These are phyloP conservation scores for Hortiboletus flavorubellus DNA, from an alignment of 768 basidiomycete species.

Conservation along the genomic window DNA sequence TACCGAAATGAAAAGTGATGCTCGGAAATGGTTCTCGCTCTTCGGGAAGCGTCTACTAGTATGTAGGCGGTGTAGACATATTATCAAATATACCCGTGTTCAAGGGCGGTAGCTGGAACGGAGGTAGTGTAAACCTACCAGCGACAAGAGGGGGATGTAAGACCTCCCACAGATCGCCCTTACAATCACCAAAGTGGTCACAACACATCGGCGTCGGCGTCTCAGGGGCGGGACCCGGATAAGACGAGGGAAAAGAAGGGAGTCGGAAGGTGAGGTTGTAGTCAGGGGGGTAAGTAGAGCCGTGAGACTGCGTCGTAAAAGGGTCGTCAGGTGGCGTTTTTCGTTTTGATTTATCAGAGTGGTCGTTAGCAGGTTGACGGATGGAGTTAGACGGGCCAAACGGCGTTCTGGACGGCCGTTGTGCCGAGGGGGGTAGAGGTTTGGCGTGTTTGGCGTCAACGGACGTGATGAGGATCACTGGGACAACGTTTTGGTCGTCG, in stretches of 20 bases:
- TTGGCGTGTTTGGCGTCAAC: slow-evolving; percentile 23
- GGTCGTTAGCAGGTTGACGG: slow-evolving; percentile 7
- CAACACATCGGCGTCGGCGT: slow-evolving; percentile 29
- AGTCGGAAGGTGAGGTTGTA: slow-evolving; percentile 13
- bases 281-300: neutral
- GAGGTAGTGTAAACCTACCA: slow-evolving; percentile 18
- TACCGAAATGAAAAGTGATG: no score
- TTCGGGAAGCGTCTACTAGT: neutral
- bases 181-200: slow-evolving; percentile 22
- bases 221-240: slow-evolving; percentile 8
- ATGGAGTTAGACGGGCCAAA: slow-evolving; percentile 8
- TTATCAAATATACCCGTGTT: slow-evolving; percentile 11
- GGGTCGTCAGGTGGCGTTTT: slow-evolving; percentile 11
- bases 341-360: neutral
- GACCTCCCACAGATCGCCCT: slow-evolving; percentile 24
- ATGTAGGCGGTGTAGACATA: neutral
- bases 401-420: slow-evolving; percentile 11
- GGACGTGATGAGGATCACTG: slow-evolving; percentile 25
- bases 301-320: slow-evolving; percentile 5
- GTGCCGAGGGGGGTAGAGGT: slow-evolving; percentile 15
- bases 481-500: slow-evolving; percentile 9
- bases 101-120: slow-evolving; percentile 24
- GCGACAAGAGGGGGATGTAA: slow-evolving; percentile 24
- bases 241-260: slow-evolving; percentile 6
- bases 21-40: no score